Base-by-base conservation (phyloP, 2,329 filamentous ascomycete genomes). In the Nigrospora oryzae region DNA sequence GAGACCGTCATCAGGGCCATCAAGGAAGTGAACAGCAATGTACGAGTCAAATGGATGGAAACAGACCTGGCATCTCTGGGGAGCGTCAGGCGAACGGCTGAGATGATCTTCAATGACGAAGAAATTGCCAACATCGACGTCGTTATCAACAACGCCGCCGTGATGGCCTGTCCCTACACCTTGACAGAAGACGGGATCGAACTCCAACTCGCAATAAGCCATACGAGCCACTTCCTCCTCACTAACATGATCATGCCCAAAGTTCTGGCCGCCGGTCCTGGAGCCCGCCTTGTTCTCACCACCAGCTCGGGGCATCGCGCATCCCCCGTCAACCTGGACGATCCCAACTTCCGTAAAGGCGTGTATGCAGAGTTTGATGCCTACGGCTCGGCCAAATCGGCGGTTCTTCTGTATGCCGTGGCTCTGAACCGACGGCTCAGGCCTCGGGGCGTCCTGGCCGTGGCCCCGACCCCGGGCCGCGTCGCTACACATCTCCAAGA, bases 371-470 rank as follows among this genome's bases (percentile, higher is more conserved):
- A 53, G 28, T 67, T 65, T 53, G 50, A 52, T 10, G 62, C 62
- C 4, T 73, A 74, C 52, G 67, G 64, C 5, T 67, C 72, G 45
- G 56, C 58, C 36, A 74, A 74, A 58, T 67, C 65, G 4, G 69
- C 68, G 16, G 69, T 69, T 43, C 63, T 73, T 39, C 52, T 74
- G 33, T 67, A 67, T 49, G 59, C 65, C 2, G 50, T 67, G 2
- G 62, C 57, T 1, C 56, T 71, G 28, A 66, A 63, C 30, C 52
- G 54, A 45, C 57, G 57, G 11, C 50, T 55, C 4, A 49, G 52
- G 8, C 37, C 43, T 16, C 51, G 55, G 37, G 62, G 63, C 11
- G 52, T 69, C 28, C 52, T 54, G 33, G 59, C 63, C 33, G 68
- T 61, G 48, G 57, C 62, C 15, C 54, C 68, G n/a, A 63, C 69